Conservation (phyloP, 306 rosid species). For the Cotoneaster glaucophyllus region DNA sequence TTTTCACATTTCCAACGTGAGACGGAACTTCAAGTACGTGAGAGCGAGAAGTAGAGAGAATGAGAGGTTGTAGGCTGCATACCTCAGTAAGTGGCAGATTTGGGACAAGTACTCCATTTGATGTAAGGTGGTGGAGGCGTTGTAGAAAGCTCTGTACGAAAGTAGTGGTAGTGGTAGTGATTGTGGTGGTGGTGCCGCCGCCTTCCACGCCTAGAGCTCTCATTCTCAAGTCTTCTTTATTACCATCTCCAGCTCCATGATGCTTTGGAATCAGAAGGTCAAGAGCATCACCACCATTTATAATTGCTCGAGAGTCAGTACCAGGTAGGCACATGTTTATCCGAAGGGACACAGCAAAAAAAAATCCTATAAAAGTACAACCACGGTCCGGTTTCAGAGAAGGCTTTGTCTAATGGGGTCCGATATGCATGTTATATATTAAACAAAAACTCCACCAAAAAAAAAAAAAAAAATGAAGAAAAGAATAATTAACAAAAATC, state of each 20-base stretch:
- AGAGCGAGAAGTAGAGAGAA: background rate
- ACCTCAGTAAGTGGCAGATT: constrained; percentile 61
- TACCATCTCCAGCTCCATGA: constrained; percentile 6
- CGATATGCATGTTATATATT: background rate
- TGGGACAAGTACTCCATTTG: constrained; percentile 25
- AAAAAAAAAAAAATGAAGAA: background rate
- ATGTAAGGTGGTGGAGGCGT: constrained; percentile 20
- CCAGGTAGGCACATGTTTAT: constrained; percentile 54
- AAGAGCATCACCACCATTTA: constrained; percentile 47
- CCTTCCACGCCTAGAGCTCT: constrained; percentile 23
- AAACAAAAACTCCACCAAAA: background rate
- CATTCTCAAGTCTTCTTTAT: constrained; percentile 39
- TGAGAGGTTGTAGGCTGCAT: background rate
- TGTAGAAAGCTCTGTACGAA: constrained; percentile 30
- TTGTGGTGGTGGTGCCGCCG: background rate
- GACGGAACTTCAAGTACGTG: background rate
- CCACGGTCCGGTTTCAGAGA: constrained; percentile 24
- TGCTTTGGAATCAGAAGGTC: constrained; percentile 32
- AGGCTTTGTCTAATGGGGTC: constrained; percentile 13
- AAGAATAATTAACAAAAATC: background rate
- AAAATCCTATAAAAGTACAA: constrained; percentile 5
- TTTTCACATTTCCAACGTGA: background rate
- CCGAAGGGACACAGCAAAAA: background rate
- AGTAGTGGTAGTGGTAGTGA: background rate
- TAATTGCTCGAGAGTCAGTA: constrained; percentile 61